These are phyloP conservation scores for Oxyria digyna DNA, from an alignment of 148 eudicot genomes.

Conservation along the genomic window DNA sequence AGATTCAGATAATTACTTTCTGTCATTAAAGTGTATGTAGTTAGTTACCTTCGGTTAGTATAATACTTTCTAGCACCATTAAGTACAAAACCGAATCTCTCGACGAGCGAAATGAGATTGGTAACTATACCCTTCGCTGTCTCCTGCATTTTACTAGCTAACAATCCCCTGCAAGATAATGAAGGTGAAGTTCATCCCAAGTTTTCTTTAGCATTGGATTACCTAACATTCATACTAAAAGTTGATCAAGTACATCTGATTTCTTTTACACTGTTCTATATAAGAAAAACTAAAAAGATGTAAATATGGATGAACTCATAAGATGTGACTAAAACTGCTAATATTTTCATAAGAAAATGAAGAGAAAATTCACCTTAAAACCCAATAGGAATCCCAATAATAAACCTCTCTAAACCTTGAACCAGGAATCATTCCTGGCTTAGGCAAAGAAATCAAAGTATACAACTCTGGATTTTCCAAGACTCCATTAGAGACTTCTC, in stretches of 20 bases:
- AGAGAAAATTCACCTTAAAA: constrained; percentile 41
- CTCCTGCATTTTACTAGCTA: constrained; percentile 76
- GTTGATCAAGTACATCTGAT: too few species aligned
- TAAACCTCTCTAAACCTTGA: constrained; percentile 82
- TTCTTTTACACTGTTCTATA: too few species aligned
- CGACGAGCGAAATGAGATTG: constrained; percentile 64
- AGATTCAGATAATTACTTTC: background rate
- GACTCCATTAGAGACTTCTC: constrained; percentile 46
- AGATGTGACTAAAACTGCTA: background rate
- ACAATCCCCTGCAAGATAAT: constrained; percentile 60
- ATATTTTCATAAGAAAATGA: background rate
- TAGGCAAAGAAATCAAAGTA: constrained; percentile 53
- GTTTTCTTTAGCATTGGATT: background rate
- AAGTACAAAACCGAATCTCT: constrained; percentile 63
- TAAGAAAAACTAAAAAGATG: too few species aligned
- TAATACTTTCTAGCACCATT: constrained; percentile 94
- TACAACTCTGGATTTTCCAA: constrained; percentile 36
- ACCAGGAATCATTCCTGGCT: constrained; percentile 70
- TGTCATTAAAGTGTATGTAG: background rate
- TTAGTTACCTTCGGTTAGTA: constrained; percentile 66
- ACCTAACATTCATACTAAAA: too few species aligned
- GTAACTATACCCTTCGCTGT: constrained; percentile 85
- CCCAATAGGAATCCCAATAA: constrained; percentile 95
- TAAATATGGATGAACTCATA: too few species aligned
- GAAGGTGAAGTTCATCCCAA: background rate